Percentiles rank a stretch among this genome's conserved stretches.
These are phyloP conservation scores for Suillus cothurnatus DNA, from an alignment of 768 basidiomycete species.

Conservation along the genomic window DNA sequence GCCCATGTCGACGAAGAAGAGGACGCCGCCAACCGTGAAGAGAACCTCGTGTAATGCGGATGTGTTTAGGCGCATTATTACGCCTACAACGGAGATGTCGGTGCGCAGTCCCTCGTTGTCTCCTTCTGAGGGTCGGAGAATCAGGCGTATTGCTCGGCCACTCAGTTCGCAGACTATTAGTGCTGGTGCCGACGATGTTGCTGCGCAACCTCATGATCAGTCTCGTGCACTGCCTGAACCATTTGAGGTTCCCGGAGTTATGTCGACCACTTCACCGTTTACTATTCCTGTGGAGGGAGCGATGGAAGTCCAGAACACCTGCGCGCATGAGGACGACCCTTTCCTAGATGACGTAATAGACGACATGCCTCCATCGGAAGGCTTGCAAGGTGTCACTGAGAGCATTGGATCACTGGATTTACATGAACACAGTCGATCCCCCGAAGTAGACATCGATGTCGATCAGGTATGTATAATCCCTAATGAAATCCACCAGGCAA, in stretches of 20 bases:
- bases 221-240: neutral
- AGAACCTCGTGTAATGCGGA: neutral
- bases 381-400: constrained; percentile 1
- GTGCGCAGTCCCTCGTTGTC: neutral
- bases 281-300: neutral
- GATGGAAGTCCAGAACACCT: neutral
- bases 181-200: neutral
- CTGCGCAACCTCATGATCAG: neutral
- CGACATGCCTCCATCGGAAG: neutral
- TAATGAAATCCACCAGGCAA: neutral
- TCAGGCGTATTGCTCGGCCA: neutral
- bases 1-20: neutral
- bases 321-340: neutral
- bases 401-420: constrained; percentile 3
- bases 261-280: neutral
- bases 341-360: neutral
- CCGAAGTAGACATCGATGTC: neutral
- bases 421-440: neutral
- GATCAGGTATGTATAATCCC: neutral
- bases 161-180: neutral
- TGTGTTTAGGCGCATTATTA: constrained; percentile 1
- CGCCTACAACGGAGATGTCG: neutral
- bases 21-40: neutral
- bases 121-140: constrained; percentile 4
- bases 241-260: neutral